Conservation (phyloP, 2,329 filamentous ascomycete genomes). For the Nemania bipapillata region DNA sequence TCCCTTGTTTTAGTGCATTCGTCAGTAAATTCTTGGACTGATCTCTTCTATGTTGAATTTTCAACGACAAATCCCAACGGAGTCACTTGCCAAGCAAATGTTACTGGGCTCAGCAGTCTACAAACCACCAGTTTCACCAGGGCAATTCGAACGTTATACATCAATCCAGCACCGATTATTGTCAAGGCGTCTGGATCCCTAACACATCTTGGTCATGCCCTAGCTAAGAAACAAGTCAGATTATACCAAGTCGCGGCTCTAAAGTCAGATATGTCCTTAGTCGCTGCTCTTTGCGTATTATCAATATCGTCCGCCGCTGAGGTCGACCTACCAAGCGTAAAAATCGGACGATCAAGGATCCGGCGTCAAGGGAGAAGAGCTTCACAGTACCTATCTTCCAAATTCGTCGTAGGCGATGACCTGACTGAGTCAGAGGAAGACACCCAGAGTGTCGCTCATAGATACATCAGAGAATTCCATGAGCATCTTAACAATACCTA, state of each 20-base stretch:
- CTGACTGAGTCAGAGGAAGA: conserved; percentile 17
- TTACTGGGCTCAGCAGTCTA: conserved; percentile 31
- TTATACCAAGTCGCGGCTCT: conserved; percentile 63
- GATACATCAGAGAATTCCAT: conserved; percentile 42
- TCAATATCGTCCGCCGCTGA: conserved; percentile 30
- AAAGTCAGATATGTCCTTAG: conserved; percentile 57
- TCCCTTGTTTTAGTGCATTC: conserved; percentile 48
- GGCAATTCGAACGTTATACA: conserved; percentile 39
- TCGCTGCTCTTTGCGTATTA: conserved; percentile 52
- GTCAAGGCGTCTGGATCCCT: conserved; percentile 22
- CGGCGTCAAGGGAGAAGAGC: conserved; percentile 19
- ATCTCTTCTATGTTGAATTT: conserved; percentile 46
- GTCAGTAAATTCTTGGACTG: conserved; percentile 41
- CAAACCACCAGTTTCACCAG: conserved; percentile 20
- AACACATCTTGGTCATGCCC: conserved; percentile 40
- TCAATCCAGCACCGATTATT: conserved; percentile 46
- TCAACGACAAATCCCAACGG: conserved; percentile 39
- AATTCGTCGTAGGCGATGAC: conserved; percentile 46
- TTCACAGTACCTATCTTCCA: conserved; percentile 35
- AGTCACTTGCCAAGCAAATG: conserved; percentile 45
- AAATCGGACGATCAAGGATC: conserved; percentile 18
- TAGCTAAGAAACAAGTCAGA: conserved; percentile 51
- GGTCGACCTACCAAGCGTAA: conserved; percentile 37
- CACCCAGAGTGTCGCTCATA: conserved; percentile 10
- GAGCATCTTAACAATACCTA: conserved; percentile 35